Evolutionary conservation across 805 yeast genomes (phyloP), one percentile per base, ranked within the genome.

Genomic region (Candida tallmaniae): DNA sequence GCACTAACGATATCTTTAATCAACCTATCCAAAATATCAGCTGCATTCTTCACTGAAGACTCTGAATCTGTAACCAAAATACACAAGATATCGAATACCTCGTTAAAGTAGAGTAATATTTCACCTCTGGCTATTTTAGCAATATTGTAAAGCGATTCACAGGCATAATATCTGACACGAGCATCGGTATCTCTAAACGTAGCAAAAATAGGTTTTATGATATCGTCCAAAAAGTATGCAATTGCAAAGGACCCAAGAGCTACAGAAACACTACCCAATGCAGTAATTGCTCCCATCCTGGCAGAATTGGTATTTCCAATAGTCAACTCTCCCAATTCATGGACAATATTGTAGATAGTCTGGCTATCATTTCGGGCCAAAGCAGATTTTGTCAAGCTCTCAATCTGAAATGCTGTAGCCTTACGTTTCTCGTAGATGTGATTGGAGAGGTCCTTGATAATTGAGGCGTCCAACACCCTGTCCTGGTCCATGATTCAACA

Each of bases 91-190:
- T 93, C 97, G 54, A 93, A 93, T 2, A 88, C 82, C 60, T 93
- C 97, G 59, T 90, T 93, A 68, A 93, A 93, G 55, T 86, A 89
- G 9, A 83, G 66, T 41, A 93, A 65, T 15, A 93, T 85, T 58
- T 93, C 97, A 19, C 97, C 97, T 46, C 95, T 79, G 3, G 97
- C 95, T 14, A 93, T 94, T 52, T 93, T 93, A 30, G 97, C 95
- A 29, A 93, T 89, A 59, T 93, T 93, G 60, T 93, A 93, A 41
- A 93, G 68, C 31, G 95, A 83, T 52, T 93, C 98, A 62, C 97
- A 93, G 0, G 98, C 97, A 56, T 88, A 93, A 51, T 93, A 93
- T 35, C 98, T 71, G 6, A 93, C 98, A 46, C 95, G 76, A n/a
- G 96, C 90, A 56, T 93, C 96, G 40, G 93, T 96, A 52, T 93